Evolutionary conservation across 2,329 filamentous ascomycete species (phyloP).

Genomic region (Penicillium sp.): DNA sequence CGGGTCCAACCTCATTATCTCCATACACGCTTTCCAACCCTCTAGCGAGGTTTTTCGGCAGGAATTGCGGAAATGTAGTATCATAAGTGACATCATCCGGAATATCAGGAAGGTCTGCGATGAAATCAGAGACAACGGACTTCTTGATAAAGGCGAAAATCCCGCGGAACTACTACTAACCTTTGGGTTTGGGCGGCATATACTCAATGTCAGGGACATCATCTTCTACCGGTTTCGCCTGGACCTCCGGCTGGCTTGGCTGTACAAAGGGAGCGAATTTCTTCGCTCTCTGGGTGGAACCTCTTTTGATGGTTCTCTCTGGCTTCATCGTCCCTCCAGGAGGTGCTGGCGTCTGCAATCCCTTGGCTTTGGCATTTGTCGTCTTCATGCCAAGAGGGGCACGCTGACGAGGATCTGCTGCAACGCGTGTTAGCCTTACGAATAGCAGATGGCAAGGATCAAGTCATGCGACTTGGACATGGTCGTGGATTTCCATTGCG

Average conservation of each 20-base stretch:
- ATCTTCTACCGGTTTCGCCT: too few relatives aligned
- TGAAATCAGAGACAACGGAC: too few relatives aligned
- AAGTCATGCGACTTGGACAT: slow-evolving; percentile 13
- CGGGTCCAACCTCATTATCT: slow-evolving; percentile 38
- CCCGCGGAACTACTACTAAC: too few relatives aligned
- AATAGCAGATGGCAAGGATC: too few relatives aligned
- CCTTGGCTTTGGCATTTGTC: slow-evolving; percentile 77
- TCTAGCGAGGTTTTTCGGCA: slow-evolving; percentile 45
- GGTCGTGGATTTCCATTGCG: too few relatives aligned
- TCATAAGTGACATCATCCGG: slow-evolving; percentile 42
- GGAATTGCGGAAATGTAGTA: slow-evolving; percentile 45
- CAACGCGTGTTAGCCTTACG: too few relatives aligned
- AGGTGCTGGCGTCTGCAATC: slow-evolving; percentile 57
- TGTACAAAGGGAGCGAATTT: too few relatives aligned
- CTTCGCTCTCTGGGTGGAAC: too few relatives aligned
- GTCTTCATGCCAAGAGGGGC: slow-evolving; percentile 89
- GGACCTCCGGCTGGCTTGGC: too few relatives aligned
- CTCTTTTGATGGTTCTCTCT: too few relatives aligned
- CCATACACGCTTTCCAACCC: slow-evolving; percentile 46
- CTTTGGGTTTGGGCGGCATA: slow-evolving; percentile 63
- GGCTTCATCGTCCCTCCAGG: slow-evolving; percentile 52
- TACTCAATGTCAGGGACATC: slow-evolving; percentile 75
- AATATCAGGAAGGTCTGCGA: slow-evolving; percentile 39
- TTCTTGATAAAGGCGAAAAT: too few relatives aligned
- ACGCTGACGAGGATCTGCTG: slow-evolving; percentile 50